Evolutionary conservation across 257 asterid species (phyloP), one percentile per base, ranked within the genome.

Genomic region (Solanum tarapatanum): DNA sequence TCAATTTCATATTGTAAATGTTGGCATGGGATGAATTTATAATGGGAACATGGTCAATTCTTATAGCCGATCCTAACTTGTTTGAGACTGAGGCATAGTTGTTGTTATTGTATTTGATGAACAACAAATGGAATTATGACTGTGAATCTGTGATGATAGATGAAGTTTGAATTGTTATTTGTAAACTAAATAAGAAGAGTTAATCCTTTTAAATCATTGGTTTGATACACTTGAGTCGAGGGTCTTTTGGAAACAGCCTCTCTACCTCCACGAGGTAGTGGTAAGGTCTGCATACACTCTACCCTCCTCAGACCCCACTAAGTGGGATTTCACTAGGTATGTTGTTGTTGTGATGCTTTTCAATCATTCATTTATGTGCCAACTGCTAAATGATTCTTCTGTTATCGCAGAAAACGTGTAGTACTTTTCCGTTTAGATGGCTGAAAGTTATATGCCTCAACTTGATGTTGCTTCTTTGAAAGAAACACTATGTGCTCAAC

Each of bases 401-500:
- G 13, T 2, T 26, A 41, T 64, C 68, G 13, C 10, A 80, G 33
- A 80, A 80, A 17, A 80, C 60, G 58, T 39, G 68, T 58, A 66
- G 45, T 51, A 13, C 36, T 73, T 36, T 85, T 43, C 75, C 13
- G 32, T 23, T 87, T 35, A 43, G 28, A 94, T 95, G 98, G 95
- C 94, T 10, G 93, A 93, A 80, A 21, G 74, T 69, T 88, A 89
- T 32, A 88, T 83, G 90, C n/a, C 94, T 84, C 92, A 82, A 86
- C 21, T 88, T 6, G 96, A 97, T 79, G 87, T 93, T 30, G 87
- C 91, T 60, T 41, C 88, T 28, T 70, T 97, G 36, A 95, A 93
- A 87, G 98, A 94, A 32, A 91, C 98, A 39, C 98, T 97, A 5
- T 89, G 93, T 72, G 91, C 94, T 58, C 99, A 97, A 74, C 99